Conservation (phyloP, 2,329 filamentous ascomycete species). For the Fusarium sp. region DNA sequence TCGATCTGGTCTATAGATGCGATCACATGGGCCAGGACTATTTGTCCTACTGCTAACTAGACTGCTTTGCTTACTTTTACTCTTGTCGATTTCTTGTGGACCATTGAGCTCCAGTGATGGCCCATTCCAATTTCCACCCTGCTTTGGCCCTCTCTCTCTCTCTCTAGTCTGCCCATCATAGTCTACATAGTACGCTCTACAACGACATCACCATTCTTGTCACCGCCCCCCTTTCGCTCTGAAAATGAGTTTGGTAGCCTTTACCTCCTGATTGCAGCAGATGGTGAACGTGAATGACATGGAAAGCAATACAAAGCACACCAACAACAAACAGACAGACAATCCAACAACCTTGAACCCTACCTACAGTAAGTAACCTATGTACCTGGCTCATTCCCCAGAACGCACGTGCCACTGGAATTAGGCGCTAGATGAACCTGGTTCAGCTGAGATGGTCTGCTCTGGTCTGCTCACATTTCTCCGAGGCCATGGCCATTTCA, state of each 20-base stretch:
- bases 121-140: constrained; percentile 24
- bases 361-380: no score
- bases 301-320: not conserved
- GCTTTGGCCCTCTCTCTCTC: not conserved
- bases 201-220: constrained; percentile 30
- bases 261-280: not conserved
- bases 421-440: constrained; percentile 38
- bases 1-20: constrained; percentile 18
- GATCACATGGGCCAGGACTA: constrained; percentile 5
- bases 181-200: no score
- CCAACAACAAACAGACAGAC: no score
- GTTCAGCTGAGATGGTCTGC: constrained; percentile 43
- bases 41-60: no score
- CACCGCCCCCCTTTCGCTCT: constrained; percentile 1
- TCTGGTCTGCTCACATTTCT: constrained; percentile 7
- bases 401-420: constrained; percentile 16
- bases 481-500: constrained; percentile 20
- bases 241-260: not conserved
- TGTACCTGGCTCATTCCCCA: constrained; percentile 14
- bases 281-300: not conserved
- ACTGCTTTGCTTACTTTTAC: constrained; percentile 17
- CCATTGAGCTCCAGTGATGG: not conserved
- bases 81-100: constrained; percentile 8
- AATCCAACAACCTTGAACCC: not conserved
- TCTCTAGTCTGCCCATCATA: constrained; percentile 7